Conservation (phyloP, 2,329 filamentous ascomycete species). For the Tothia fuscella region DNA sequence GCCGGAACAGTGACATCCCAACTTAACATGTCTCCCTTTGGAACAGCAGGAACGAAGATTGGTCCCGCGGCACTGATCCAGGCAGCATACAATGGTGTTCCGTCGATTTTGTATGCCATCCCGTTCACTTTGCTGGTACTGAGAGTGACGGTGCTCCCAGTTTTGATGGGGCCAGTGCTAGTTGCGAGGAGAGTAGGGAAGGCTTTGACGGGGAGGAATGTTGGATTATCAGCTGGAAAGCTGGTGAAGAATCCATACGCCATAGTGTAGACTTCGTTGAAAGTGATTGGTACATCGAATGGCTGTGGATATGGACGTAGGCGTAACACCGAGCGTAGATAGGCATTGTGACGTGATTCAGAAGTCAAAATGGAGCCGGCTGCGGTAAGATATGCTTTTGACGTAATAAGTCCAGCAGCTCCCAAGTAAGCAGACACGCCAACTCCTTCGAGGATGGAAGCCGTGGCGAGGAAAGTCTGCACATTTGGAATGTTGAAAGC, state of each 20-base stretch:
- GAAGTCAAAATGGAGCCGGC: constrained; percentile 54
- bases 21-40: constrained; percentile 16
- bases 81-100: constrained; percentile 21
- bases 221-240: constrained; percentile 42
- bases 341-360: constrained; percentile 50
- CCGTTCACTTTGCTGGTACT: constrained; percentile 15
- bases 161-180: constrained; percentile 10
- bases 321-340: constrained; percentile 40
- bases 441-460: constrained; percentile 43
- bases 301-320: constrained; percentile 45
- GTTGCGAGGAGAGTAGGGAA: constrained; percentile 38
- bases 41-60: constrained; percentile 19
- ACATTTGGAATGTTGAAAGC: constrained; percentile 39
- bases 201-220: constrained; percentile 45
- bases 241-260: constrained; percentile 48
- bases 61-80: constrained; percentile 28
- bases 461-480: constrained; percentile 39
- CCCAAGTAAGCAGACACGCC: constrained; percentile 51
- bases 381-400: constrained; percentile 46
- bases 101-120: too few relatives aligned
- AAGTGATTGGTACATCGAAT: constrained; percentile 47
- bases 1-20: constrained; percentile 19
- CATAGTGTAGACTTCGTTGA: constrained; percentile 52
- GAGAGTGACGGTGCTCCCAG: constrained; percentile 14
- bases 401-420: constrained; percentile 46